Evolutionary conservation across 2,329 filamentous ascomycete genomes (phyloP).

Genomic region (Ascochyta clinopodiicola): DNA sequence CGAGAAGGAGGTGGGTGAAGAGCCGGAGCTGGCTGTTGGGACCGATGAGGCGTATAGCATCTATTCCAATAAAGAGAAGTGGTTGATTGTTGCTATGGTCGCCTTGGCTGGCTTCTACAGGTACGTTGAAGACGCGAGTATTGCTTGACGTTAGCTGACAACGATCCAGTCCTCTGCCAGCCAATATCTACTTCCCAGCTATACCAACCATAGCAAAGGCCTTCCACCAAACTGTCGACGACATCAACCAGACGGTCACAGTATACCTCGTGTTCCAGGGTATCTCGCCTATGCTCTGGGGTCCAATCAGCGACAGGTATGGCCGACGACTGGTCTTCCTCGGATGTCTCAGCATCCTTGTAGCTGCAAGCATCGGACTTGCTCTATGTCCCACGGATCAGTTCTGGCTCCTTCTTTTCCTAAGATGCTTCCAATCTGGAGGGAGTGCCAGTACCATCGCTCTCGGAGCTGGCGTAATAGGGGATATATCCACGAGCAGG

Average conservation of each 20-base stretch:
- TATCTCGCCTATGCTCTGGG: constrained; percentile 59
- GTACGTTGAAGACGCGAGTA: constrained; percentile 13
- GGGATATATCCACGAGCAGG: constrained; percentile 71
- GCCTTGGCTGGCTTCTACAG: constrained; percentile 41
- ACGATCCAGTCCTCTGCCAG: constrained; percentile 46
- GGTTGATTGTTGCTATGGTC: constrained; percentile 41
- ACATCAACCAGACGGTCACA: constrained; percentile 60
- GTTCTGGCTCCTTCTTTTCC: constrained; percentile 43
- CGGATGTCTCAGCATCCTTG: constrained; percentile 45
- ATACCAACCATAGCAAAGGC: constrained; percentile 43
- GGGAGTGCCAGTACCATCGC: constrained; percentile 55
- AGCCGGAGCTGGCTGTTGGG: constrained; percentile 21
- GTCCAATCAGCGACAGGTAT: constrained; percentile 58
- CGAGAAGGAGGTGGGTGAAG: constrained; percentile 25
- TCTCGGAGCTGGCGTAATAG: constrained; percentile 72
- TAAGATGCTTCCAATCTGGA: constrained; percentile 47
- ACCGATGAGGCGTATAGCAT: constrained; percentile 37
- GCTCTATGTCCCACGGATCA: constrained; percentile 41
- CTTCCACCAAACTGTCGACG: constrained; percentile 50
- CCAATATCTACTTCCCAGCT: constrained; percentile 50
- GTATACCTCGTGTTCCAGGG: constrained; percentile 59
- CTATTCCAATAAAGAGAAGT: constrained; percentile 38
- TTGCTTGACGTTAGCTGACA: not conserved
- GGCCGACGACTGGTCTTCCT: constrained; percentile 61
- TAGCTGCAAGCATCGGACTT: constrained; percentile 43